Conservation (phyloP, 2,329 filamentous ascomycete species). For the Arthrobotrys musiformis region DNA sequence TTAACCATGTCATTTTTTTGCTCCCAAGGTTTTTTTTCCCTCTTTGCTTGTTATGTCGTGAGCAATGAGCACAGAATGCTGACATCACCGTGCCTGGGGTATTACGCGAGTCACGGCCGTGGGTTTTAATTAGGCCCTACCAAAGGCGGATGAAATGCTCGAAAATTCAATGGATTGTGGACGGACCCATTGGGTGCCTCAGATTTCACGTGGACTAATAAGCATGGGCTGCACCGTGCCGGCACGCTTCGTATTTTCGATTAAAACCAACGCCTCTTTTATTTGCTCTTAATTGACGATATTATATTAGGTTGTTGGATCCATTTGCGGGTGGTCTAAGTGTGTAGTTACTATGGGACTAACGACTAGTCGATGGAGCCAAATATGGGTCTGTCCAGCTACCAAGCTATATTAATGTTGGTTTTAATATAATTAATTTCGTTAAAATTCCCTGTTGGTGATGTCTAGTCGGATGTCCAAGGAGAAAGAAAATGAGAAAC, state of each 20-base stretch:
- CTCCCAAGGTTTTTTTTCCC: too few species aligned
- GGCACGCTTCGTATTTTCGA: conserved; percentile 49
- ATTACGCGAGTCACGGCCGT: conserved; percentile 53
- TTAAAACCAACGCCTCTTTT: conserved; percentile 39
- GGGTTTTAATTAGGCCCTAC: conserved; percentile 38
- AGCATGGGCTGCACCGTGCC: conserved; percentile 41
- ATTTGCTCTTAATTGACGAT: conserved; percentile 31
- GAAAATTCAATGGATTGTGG: conserved; percentile 36
- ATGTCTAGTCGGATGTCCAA: neutral
- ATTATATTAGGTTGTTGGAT: conserved; percentile 27
- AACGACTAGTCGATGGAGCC: neutral
- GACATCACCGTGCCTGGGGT: conserved; percentile 51
- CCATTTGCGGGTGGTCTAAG: conserved; percentile 6
- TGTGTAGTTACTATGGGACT: too few species aligned
- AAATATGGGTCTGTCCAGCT: neutral
- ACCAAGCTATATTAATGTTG: neutral
- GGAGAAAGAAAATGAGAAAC: conserved; percentile 34
- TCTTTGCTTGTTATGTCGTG: conserved; percentile 23
- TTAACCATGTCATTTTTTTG: conserved; percentile 22
- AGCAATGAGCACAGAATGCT: conserved; percentile 26
- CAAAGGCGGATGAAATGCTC: conserved; percentile 31
- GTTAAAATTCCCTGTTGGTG: conserved; percentile 9
- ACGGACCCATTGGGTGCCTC: conserved; percentile 37
- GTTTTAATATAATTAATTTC: too few species aligned
- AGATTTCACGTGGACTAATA: conserved; percentile 53